Percentiles rank a stretch among this genome's conserved stretches.
Evolutionary conservation across 2,329 filamentous ascomycete genomes (phyloP).

Genomic region (Aspergillus pseudoterreus): DNA sequence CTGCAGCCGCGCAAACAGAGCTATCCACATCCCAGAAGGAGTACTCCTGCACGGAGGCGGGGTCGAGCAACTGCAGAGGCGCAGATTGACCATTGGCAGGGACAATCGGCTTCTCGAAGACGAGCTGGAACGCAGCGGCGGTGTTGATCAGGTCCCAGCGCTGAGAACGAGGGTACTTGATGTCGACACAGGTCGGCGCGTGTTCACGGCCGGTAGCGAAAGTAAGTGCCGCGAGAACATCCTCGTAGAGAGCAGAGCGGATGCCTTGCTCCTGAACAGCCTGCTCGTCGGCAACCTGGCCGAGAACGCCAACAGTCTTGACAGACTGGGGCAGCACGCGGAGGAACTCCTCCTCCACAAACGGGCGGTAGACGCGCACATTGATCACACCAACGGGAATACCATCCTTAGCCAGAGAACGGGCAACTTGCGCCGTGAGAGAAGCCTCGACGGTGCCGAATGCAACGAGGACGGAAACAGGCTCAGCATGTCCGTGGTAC

Average conservation of each 20-base stretch:
- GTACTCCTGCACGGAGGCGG: slow-evolving; percentile 68
- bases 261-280: slow-evolving; percentile 70
- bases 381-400: slow-evolving; percentile 82
- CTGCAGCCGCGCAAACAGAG: slow-evolving; percentile 63
- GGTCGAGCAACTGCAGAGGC: slow-evolving; percentile 52
- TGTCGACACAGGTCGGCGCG: slow-evolving; percentile 66
- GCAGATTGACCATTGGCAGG: slow-evolving; percentile 35
- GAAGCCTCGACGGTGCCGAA: slow-evolving; percentile 92
- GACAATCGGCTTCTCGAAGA: slow-evolving; percentile 41
- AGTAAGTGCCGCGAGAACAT: slow-evolving; percentile 79
- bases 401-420: slow-evolving; percentile 67
- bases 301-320: slow-evolving; percentile 76
- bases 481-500: slow-evolving; percentile 77
- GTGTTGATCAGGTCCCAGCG: slow-evolving; percentile 55
- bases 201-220: slow-evolving; percentile 68
- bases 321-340: slow-evolving; percentile 72
- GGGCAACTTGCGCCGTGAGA: slow-evolving; percentile 75
- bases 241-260: slow-evolving; percentile 85
- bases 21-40: slow-evolving; percentile 89
- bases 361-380: slow-evolving; percentile 90
- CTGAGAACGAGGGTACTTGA: slow-evolving; percentile 81
- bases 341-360: slow-evolving; percentile 91
- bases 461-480: slow-evolving; percentile 81
- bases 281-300: slow-evolving; percentile 74
- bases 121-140: slow-evolving; percentile 43